Evolutionary conservation across 164 flowering plant species (phyloP), one percentile per base, ranked within the genome.

Genomic region (Chimonanthus praecox): DNA sequence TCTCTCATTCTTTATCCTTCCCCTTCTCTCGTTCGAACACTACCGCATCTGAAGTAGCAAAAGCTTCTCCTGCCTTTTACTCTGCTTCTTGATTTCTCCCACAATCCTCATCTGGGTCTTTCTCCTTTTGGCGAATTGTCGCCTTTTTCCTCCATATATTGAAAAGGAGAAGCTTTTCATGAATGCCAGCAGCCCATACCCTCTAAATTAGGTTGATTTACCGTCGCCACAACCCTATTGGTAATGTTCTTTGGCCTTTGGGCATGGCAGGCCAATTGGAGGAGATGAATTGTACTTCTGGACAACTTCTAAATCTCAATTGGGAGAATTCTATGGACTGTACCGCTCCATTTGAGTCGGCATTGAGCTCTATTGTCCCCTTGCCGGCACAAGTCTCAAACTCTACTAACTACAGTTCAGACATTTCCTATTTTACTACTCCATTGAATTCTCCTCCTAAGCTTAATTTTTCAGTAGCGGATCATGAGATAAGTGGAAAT

Each of bases 371-470:
- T 7, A 72, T 88, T 48, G 89, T 82, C 47, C 82, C 92, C 4
- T 86, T 90, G 2, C 87, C 92, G 2, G 83, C 73, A 2, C 33
- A 33, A 33, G 78, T 85, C 1, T 82, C 94, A 1, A 33, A 33
- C 33, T 33, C 33, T 33, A 33, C 33, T 33, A 1, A 33, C 33
- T 33, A 72, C 47, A 86, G 88, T 75, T 70, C 81, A 15, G 81
- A 81, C 73, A 81, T 78, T 74, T 82, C 87, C 2, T 82, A 85
- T 70, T 85, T 87, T 43, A 82, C 77, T 18, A 87, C 94, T 5
- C 92, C 97, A 7, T 64, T 87, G 83, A 88, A 78, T 72, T 91
- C 97, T 2, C 91, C 97, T 18, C 91, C 97, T 6, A 91, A 88
- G 83, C 78, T 85, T 66, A 82, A 81, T 49, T 73, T 81, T 50